Conservation (phyloP, 2,329 filamentous ascomycete species). For the Trichoderma atroviride region DNA sequence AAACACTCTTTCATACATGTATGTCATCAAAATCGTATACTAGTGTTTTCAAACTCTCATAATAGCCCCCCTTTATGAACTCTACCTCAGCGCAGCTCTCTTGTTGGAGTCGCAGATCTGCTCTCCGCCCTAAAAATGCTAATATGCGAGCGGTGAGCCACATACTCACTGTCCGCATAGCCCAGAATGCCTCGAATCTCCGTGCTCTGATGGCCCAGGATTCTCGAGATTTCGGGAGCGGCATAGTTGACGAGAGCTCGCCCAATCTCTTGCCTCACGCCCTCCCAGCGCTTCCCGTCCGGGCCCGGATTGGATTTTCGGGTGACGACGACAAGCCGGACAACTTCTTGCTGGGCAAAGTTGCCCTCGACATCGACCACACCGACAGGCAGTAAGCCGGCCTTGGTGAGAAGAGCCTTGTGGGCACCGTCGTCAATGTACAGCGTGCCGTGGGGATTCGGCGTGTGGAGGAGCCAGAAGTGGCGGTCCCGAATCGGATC, state of each 20-base stretch:
- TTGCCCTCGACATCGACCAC: conserved; percentile 85
- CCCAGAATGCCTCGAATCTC: conserved; percentile 81
- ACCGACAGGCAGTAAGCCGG: conserved; percentile 86
- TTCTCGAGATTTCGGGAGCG: conserved; percentile 77
- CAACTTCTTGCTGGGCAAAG: conserved; percentile 91
- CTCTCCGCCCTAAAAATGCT: conserved; percentile 67
- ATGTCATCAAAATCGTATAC: neutral
- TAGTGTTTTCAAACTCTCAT: neutral
- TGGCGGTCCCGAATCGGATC: conserved; percentile 89
- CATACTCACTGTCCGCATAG: conserved; percentile 93
- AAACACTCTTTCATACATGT: too few relatives aligned
- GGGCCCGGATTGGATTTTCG: conserved; percentile 47
- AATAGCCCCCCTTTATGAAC: neutral
- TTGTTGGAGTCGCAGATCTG: conserved; percentile 54
- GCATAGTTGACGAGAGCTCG: conserved; percentile 91
- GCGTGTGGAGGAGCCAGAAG: conserved; percentile 95
- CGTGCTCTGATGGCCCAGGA: conserved; percentile 80
- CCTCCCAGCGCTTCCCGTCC: conserved; percentile 53
- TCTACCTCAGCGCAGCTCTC: conserved; percentile 27
- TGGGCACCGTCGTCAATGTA: conserved; percentile 93
- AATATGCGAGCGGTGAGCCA: conserved; percentile 85
- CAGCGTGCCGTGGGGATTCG: conserved; percentile 84
- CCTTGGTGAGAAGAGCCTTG: conserved; percentile 77
- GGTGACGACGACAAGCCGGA: conserved; percentile 80
- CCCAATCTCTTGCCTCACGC: conserved; percentile 72